These are phyloP conservation scores for Rhizoclosmatium globosum DNA, from an alignment of 192 early-diverging fungal genomes.

Conservation along the genomic window DNA sequence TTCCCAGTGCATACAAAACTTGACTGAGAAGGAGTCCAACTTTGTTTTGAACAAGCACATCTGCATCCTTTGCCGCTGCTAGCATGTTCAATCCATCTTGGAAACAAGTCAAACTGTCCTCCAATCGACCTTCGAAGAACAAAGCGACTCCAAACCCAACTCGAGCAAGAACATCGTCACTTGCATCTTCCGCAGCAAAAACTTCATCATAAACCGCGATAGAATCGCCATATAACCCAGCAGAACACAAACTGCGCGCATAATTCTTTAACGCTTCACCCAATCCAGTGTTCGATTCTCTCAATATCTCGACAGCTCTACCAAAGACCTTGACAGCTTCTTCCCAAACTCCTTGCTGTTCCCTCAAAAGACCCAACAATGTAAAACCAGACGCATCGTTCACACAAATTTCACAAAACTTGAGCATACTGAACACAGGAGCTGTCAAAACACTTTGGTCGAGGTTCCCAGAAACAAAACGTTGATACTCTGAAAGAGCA, in stretches of 20 bases:
- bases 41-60: slow-evolving; percentile 64
- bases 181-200: slow-evolving; percentile 26
- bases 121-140: slow-evolving; percentile 74
- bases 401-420: slow-evolving; percentile 67
- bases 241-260: slow-evolving; percentile 73
- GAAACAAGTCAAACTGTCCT: slow-evolving; percentile 76
- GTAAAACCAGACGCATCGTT: slow-evolving; percentile 68
- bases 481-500: slow-evolving; percentile 27
- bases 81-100: slow-evolving; percentile 72
- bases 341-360: slow-evolving; percentile 73
- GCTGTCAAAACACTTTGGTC: neutral
- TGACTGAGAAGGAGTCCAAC: slow-evolving; percentile 81
- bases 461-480: neutral
- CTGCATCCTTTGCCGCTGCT: slow-evolving; percentile 37
- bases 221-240: slow-evolving; percentile 65
- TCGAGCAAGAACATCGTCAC: slow-evolving; percentile 19
- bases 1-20: slow-evolving; percentile 90
- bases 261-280: slow-evolving; percentile 60
- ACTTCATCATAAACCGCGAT: slow-evolving; percentile 60
- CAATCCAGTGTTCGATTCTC: slow-evolving; percentile 20
- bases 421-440: slow-evolving; percentile 63
- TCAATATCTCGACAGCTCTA: slow-evolving; percentile 52
- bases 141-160: slow-evolving; percentile 78
- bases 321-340: slow-evolving; percentile 73
- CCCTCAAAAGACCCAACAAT: slow-evolving; percentile 78